Evolutionary conservation across 2,329 filamentous ascomycete species (phyloP).

Genomic region (Zymoseptoria tritici): DNA sequence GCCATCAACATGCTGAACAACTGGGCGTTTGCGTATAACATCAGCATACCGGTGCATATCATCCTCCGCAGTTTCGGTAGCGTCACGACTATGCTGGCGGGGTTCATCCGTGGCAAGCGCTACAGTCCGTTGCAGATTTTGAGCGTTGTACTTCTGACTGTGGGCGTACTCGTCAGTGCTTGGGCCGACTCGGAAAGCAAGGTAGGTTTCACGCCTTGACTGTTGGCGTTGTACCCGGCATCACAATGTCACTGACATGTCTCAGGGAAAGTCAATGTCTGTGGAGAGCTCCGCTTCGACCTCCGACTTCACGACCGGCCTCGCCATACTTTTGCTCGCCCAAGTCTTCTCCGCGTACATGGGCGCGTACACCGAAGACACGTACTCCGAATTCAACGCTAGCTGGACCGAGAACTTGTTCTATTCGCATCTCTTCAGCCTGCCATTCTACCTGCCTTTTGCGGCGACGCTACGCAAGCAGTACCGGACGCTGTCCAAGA

Average conservation of each 20-base stretch:
- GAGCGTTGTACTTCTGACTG: constrained; percentile 73
- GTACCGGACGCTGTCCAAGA: constrained; percentile 56
- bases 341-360: constrained; percentile 89
- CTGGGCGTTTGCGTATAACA: constrained; percentile 93
- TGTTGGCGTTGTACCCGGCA: background rate
- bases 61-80: constrained; percentile 92
- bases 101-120: constrained; percentile 74
- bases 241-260: constrained; percentile 8
- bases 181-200: constrained; percentile 84
- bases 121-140: constrained; percentile 75
- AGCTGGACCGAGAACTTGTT: constrained; percentile 96
- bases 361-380: constrained; percentile 89
- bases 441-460: constrained; percentile 70
- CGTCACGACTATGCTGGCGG: constrained; percentile 90
- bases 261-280: constrained; percentile 38
- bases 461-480: constrained; percentile 57
- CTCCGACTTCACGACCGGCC: constrained; percentile 57
- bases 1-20: constrained; percentile 95
- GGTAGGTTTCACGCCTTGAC: constrained; percentile 42
- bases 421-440: constrained; percentile 71
- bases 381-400: constrained; percentile 76
- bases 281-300: constrained; percentile 34
- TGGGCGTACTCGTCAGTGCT: constrained; percentile 80
- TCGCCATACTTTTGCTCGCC: constrained; percentile 75
- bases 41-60: constrained; percentile 93